Percentiles rank a stretch among this genome's conserved stretches.
These are phyloP conservation scores for Cytospora paraplurivora DNA, from an alignment of 2,329 filamentous ascomycete genomes.

Conservation along the genomic window DNA sequence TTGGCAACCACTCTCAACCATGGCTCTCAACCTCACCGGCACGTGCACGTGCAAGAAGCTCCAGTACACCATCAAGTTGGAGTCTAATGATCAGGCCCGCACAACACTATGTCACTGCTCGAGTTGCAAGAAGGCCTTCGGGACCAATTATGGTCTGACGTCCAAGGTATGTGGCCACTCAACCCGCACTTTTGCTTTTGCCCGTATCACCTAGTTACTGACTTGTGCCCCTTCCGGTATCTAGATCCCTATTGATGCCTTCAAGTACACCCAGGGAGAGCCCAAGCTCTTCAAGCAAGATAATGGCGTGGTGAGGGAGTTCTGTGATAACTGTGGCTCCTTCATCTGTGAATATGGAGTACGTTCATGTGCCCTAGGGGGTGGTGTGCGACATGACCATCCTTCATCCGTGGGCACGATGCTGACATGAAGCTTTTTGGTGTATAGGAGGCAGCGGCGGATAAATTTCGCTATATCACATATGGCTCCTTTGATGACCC, in stretches of 20 bases:
- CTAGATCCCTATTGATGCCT: slow-evolving; percentile 34
- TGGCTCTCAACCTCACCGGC: slow-evolving; percentile 29
- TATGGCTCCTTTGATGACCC: slow-evolving; percentile 54
- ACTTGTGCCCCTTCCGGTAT: slow-evolving; percentile 26
- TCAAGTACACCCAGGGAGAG: slow-evolving; percentile 34
- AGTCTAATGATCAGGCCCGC: slow-evolving; percentile 34
- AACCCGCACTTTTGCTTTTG: background rate
- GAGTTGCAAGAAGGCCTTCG: slow-evolving; percentile 39
- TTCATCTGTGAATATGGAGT: slow-evolving; percentile 41
- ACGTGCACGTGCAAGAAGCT: slow-evolving; percentile 34
- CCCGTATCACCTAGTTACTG: background rate
- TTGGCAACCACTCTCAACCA: slow-evolving; percentile 1
- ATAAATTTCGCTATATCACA: slow-evolving; percentile 46
- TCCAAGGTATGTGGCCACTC: slow-evolving; percentile 31
- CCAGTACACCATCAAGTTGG: slow-evolving; percentile 34
- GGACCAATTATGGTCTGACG: slow-evolving; percentile 40
- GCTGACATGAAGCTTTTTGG: background rate
- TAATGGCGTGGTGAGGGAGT: slow-evolving; percentile 39
- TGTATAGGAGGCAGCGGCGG: slow-evolving; percentile 44
- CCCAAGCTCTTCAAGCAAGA: slow-evolving; percentile 37
- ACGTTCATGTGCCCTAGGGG: slow-evolving; percentile 9
- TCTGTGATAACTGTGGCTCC: slow-evolving; percentile 37
- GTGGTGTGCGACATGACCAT: background rate
- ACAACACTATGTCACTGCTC: slow-evolving; percentile 40
- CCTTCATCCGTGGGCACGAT: background rate